Percentiles rank a stretch among this genome's conserved stretches.
These are phyloP conservation scores for Penicillium egyptiacum DNA, from an alignment of 495 filamentous ascomycete species.

Conservation along the genomic window DNA sequence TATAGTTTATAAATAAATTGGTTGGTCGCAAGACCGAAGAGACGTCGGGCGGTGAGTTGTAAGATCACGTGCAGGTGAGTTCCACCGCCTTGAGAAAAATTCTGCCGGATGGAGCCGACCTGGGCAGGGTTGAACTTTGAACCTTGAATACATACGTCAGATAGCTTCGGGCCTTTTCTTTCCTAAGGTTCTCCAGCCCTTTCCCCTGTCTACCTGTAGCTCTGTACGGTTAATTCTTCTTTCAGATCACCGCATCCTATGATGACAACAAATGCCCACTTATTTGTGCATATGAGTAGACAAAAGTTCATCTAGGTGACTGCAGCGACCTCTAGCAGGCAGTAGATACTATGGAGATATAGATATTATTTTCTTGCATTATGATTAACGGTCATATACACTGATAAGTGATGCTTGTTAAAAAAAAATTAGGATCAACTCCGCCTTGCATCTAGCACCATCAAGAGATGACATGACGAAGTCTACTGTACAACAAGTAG, in stretches of 20 bases:
- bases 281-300: neutral
- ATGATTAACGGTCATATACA: slow-evolving; percentile 41
- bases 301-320: neutral
- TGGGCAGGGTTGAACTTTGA: too few species aligned
- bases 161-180: too few species aligned
- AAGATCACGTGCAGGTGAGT: neutral
- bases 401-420: slow-evolving; percentile 26
- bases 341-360: neutral
- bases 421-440: slow-evolving; percentile 8
- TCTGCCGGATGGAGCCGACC: neutral
- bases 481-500: slow-evolving; percentile 25
- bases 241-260: neutral
- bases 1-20: neutral
- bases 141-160: too few species aligned
- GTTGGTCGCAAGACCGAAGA: too few species aligned
- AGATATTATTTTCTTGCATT: slow-evolving; percentile 23
- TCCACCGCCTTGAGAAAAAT: neutral
- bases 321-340: neutral
- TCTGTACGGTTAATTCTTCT: neutral
- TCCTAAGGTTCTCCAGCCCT: too few species aligned
- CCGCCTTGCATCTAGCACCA: neutral
- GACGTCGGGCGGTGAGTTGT: neutral
- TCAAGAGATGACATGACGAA: slow-evolving; percentile 3
- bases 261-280: neutral
- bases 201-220: too few species aligned